Conservation (phyloP, 169 alveolate genomes). For the Plasmodium knowlesi region DNA sequence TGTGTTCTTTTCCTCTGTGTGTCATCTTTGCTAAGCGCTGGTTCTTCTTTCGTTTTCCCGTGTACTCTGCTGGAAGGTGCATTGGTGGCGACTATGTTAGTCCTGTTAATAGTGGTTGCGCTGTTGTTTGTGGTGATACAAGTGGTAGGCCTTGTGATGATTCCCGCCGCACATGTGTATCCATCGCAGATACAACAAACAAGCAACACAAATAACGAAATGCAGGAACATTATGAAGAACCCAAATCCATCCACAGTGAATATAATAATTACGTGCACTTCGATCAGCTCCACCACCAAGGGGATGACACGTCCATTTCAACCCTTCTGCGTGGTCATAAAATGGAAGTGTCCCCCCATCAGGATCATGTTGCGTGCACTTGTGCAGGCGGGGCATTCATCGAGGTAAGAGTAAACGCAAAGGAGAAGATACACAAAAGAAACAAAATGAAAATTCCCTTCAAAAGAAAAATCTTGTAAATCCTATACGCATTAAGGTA, state of each 20-base stretch:
- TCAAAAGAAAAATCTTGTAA: slow-evolving; percentile 35
- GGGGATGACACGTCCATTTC: background rate
- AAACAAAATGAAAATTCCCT: background rate
- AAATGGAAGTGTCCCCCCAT: background rate
- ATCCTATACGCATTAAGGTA: slow-evolving; percentile 35
- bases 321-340: background rate
- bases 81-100: too few relatives aligned
- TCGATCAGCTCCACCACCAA: background rate
- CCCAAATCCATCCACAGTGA: background rate
- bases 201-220: background rate
- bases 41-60: background rate
- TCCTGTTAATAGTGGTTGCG: background rate
- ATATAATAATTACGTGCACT: background rate
- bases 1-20: background rate
- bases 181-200: background rate
- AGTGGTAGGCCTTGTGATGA: background rate
- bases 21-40: background rate
- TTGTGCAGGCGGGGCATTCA: too few relatives aligned
- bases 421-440: slow-evolving; percentile 10
- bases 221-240: background rate
- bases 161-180: background rate
- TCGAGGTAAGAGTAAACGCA: slow-evolving; percentile 31
- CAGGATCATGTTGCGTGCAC: background rate
- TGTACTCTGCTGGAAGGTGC: background rate
- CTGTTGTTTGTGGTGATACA: background rate